Base-by-base conservation (phyloP, 768 basidiomycete genomes). In the Cyclocybe cylindracea region DNA sequence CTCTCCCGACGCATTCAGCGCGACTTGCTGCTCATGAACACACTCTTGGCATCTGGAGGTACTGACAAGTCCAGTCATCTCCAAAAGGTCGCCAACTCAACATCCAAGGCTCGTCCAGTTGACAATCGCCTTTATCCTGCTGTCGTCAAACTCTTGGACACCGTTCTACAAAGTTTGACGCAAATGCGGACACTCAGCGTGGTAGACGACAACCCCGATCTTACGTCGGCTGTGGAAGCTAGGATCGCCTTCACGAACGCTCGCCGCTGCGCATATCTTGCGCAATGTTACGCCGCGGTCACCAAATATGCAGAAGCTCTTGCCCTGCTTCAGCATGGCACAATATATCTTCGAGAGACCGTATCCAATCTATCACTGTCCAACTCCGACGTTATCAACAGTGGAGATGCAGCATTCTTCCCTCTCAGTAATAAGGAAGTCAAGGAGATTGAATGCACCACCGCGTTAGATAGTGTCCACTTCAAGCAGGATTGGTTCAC, bases 1-100 rank as follows among this genome's bases (percentile, higher is more conserved):
- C 81, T 97, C 44, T 84, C 91, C 14, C 82, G 86, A 46, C 90
- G 95, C 7, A 93, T 92, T 46, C 85, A 94, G 63, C 87, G 95
- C 11, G 95, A 98, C 63, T 78, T 93, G 4, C 79, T 94, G 18
- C 80, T 97, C 43, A 79, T 89, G 54, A 81, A 80, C 18, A 83
- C 87, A 2, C 75, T 86, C 2, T 73, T 89, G 37, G 64, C 74
- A 6, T 78, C 72, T 5, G 78, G 79, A 50, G 70, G 59, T 2
- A 54, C 63, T 42, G 65, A 68, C 35, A 64, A 61, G 59, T 18
- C 39, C 11, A 60, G 62, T 54, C 16, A 29, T 46, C 55, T 16
- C 62, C 49, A 46, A 71, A 71, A 64, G 54, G 65, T 13, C 68
- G 62, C 39, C 54, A 32, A 11, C 54, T 11, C 74, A 54, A 52